phyloP scores from a whole-genome alignment of 192 early-diverging fungal species.

The Backusella tuberculispora region DNA sequence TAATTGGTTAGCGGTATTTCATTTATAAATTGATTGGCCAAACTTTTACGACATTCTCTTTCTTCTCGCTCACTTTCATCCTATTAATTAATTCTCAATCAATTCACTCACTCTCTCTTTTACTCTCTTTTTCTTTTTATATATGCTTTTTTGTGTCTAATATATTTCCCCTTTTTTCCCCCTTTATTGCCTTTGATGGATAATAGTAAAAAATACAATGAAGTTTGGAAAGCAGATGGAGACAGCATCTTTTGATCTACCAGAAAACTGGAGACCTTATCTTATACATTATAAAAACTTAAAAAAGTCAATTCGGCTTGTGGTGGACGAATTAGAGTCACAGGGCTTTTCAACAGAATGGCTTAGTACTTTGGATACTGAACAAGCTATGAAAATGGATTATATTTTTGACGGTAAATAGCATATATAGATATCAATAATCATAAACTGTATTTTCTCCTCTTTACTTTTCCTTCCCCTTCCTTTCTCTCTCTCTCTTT shows the following conservation, averaged over 20 bases:
- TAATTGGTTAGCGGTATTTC: conserved; percentile 16
- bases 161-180: not conserved
- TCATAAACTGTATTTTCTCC: not conserved
- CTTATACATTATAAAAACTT: conserved; percentile 65
- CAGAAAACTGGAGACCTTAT: conserved; percentile 64
- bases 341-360: conserved; percentile 26
- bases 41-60: not conserved
- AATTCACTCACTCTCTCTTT: no score
- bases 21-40: conserved; percentile 1
- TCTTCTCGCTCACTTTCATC: not conserved
- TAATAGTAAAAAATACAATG: conserved; percentile 41
- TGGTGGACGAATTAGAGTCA: conserved; percentile 59
- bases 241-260: conserved; percentile 56
- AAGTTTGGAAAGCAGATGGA: conserved; percentile 69
- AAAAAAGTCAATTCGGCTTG: conserved; percentile 62
- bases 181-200: conserved; percentile 5
- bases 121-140: not conserved
- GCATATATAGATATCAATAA: not conserved
- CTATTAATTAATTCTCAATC: not conserved
- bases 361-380: not conserved
- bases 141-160: not conserved
- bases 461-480: no score
- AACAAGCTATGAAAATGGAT: conserved; percentile 19
- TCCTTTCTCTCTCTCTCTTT: not conserved
- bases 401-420: conserved; percentile 38